These are phyloP conservation scores for Schwanniomyces sp. DNA, from an alignment of 805 yeast genomes.

Conservation along the genomic window DNA sequence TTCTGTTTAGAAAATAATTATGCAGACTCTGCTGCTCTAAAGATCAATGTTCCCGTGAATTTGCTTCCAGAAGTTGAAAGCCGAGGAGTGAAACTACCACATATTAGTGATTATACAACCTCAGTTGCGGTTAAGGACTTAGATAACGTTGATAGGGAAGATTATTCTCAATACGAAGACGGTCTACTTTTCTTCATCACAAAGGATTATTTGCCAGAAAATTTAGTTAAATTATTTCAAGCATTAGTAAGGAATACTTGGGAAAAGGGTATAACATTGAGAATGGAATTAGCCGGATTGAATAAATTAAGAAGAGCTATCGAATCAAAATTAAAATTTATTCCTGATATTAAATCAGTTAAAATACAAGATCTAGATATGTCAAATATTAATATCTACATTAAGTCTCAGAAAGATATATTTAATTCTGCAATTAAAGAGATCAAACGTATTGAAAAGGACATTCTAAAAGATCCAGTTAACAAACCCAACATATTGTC, in stretches of 20 bases:
- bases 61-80: slow-evolving; percentile 27
- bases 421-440: slow-evolving; percentile 46
- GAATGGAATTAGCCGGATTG: slow-evolving; percentile 63
- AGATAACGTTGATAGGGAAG: slow-evolving; percentile 4
- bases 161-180: slow-evolving; percentile 19
- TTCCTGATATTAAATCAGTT: slow-evolving; percentile 25
- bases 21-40: slow-evolving; percentile 59
- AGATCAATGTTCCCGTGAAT: slow-evolving; percentile 51
- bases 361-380: slow-evolving; percentile 16
- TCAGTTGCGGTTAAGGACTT: slow-evolving; percentile 21
- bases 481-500: slow-evolving; percentile 49
- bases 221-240: slow-evolving; percentile 54
- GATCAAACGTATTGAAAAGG: slow-evolving; percentile 46
- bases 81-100: slow-evolving; percentile 39
- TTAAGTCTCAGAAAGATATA: slow-evolving; percentile 48
- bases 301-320: slow-evolving; percentile 53
- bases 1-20: slow-evolving; percentile 60
- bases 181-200: slow-evolving; percentile 43
- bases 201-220: slow-evolving; percentile 34
- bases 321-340: slow-evolving; percentile 45
- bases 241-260: slow-evolving; percentile 49
- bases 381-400: slow-evolving; percentile 43
- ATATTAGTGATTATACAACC: slow-evolving; percentile 37
- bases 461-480: slow-evolving; percentile 32
- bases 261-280: slow-evolving; percentile 46